These are phyloP conservation scores for Phytophthora constricta DNA, from an alignment of 352 stramenopile genomes.

Conservation along the genomic window DNA sequence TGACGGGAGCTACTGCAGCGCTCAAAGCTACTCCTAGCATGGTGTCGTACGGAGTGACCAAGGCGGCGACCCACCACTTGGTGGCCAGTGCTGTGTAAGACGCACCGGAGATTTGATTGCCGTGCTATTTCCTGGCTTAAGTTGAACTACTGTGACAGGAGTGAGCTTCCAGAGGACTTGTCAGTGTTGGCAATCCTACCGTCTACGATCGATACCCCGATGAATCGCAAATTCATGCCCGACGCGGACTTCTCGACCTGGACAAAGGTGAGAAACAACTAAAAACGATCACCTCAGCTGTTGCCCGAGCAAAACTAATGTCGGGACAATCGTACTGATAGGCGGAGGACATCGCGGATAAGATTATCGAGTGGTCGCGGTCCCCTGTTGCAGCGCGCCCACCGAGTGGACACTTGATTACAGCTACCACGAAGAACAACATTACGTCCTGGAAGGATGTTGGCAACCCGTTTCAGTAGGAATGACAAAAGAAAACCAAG, in stretches of 20 bases:
- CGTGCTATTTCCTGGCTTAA: not conserved
- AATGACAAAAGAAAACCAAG: slow-evolving; percentile 9
- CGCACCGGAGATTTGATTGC: not conserved
- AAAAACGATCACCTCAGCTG: not conserved
- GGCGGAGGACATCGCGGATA: slow-evolving; percentile 73
- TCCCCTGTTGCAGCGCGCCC: slow-evolving; percentile 48
- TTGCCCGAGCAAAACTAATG: too few relatives aligned
- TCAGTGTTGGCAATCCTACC: slow-evolving; percentile 77
- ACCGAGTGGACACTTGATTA: slow-evolving; percentile 72
- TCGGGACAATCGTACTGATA: too few relatives aligned
- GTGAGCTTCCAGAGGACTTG: slow-evolving; percentile 56
- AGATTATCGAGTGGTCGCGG: slow-evolving; percentile 79
- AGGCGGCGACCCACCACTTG: slow-evolving; percentile 90
- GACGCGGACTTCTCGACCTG: slow-evolving; percentile 86
- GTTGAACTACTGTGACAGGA: slow-evolving; percentile 32
- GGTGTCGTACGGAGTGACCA: slow-evolving; percentile 90
- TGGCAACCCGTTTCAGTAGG: slow-evolving; percentile 75
- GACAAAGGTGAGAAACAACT: slow-evolving; percentile 60
- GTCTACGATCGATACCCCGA: slow-evolving; percentile 87
- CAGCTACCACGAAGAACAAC: slow-evolving; percentile 65
- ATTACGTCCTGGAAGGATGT: slow-evolving; percentile 68
- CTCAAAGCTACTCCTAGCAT: slow-evolving; percentile 82
- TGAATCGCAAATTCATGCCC: slow-evolving; percentile 89
- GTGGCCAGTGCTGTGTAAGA: slow-evolving; percentile 83
- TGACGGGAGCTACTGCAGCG: slow-evolving; percentile 85